Evolutionary conservation across 106 monocot species (phyloP).

Genomic region (Xerophyta viscosa): DNA sequence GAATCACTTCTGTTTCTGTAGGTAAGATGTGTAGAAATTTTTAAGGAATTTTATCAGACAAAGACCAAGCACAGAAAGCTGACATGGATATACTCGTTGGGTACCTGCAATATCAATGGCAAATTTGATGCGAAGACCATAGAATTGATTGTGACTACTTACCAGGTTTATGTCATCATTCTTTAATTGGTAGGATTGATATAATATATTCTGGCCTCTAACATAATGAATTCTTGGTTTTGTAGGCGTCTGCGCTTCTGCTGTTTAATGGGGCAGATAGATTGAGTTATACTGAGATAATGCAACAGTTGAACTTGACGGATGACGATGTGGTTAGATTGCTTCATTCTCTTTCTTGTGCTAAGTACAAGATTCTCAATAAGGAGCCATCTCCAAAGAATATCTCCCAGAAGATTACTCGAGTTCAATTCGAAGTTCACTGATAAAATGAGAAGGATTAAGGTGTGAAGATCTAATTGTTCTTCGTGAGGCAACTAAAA

Average conservation of each 20-base stretch:
- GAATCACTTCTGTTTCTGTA: neutral
- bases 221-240: neutral
- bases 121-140: constrained; percentile 80
- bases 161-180: constrained; percentile 35
- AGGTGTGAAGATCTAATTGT: constrained; percentile 19
- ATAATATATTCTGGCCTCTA: neutral
- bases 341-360: constrained; percentile 68
- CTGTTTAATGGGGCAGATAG: constrained; percentile 57
- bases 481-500: neutral
- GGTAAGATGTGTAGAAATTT: constrained; percentile 66
- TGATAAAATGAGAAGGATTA: constrained; percentile 66
- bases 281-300: constrained; percentile 66
- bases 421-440: constrained; percentile 70
- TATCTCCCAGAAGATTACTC: constrained; percentile 35
- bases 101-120: constrained; percentile 75
- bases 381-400: constrained; percentile 52
- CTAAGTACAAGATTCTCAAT: constrained; percentile 60
- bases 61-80: constrained; percentile 86
- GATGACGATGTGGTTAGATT: constrained; percentile 71
- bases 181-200: neutral
- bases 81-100: constrained; percentile 72
- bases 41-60: constrained; percentile 83
- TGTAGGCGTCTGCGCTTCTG: constrained; percentile 43
- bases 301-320: constrained; percentile 48
- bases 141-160: constrained; percentile 77